Evolutionary conservation across 2,329 filamentous ascomycete species (phyloP), one percentile per base, ranked within the genome.

Genomic region (Fusarium liriodendri): DNA sequence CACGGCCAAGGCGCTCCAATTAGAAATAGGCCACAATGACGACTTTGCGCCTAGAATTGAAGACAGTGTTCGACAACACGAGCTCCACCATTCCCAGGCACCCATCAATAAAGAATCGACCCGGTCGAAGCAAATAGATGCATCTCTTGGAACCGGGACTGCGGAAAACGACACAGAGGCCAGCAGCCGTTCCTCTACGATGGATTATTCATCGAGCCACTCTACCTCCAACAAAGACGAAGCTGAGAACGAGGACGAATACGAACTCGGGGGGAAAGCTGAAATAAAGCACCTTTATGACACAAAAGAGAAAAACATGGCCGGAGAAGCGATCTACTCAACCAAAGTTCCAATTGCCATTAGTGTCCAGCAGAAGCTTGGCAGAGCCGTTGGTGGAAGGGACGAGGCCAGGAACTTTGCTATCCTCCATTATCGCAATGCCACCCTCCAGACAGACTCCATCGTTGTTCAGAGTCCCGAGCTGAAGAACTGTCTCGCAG

Each of bases 391-490:
- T 2, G 14, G 20, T 13, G 14, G 9, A 11, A 16, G 33, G 3
- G 54, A 57, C 14, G 14, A 37, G 13, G 16, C n/a, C 6, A 37
- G 10, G 54, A 10, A 6, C 32, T 11, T 25, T 57, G 54, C 54
- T 9, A 37, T 57, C 27, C 20, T 57, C 18, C 54, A 38, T 33
- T 22, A 57, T 6, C 54, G 27, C 33, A 20, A 37, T 18, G 10
- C 32, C 16, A 10, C 5, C 4, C 54, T 57, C 54, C 20, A 18
- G 20, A 57, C 54, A 10, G 18, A 35, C 16, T 27, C 1, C 5
- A 42, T 75, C 22, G 60, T 35, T 40, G 42, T 75, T 33, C 62
- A 72, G 32, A 74, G 54, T 4, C 6, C 20, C 2, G 3, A 10
- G 5, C 9, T 74, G 5, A 40, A 37, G 10, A 11, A n/a, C 0